These are phyloP conservation scores for Dalbergia cultrata DNA, from an alignment of 306 rosid genomes.

Conservation along the genomic window DNA sequence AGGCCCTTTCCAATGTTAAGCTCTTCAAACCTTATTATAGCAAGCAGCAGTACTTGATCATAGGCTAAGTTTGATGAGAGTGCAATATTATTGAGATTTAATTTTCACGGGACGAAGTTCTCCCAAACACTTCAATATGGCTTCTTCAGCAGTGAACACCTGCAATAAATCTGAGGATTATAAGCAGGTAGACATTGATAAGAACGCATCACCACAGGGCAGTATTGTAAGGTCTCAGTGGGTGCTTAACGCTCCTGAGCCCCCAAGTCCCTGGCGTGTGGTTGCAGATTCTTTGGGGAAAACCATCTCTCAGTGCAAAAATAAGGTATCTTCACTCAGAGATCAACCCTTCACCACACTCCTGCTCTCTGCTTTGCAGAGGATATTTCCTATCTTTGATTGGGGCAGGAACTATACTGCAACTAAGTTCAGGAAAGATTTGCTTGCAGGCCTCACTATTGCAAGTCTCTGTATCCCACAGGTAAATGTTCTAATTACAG, in stretches of 20 bases:
- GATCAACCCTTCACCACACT: slow-evolving; percentile 32
- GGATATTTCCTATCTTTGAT: slow-evolving; percentile 52
- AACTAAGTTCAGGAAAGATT: slow-evolving; percentile 54
- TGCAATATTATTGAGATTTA: not conserved
- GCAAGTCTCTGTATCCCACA: slow-evolving; percentile 60
- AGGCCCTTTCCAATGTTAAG: not conserved
- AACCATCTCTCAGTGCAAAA: slow-evolving; percentile 23
- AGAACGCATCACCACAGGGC: not conserved
- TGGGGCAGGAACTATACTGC: slow-evolving; percentile 55
- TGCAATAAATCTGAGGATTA: slow-evolving; percentile 23
- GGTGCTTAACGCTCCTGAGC: slow-evolving; percentile 60
- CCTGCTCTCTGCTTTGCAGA: slow-evolving; percentile 39
- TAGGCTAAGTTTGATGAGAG: slow-evolving; percentile 49
- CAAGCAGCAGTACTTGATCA: not conserved
- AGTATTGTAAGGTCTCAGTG: slow-evolving; percentile 47
- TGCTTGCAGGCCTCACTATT: slow-evolving; percentile 61
- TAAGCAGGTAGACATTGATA: slow-evolving; percentile 46
- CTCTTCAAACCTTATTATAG: slow-evolving; percentile 23
- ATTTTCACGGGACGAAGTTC: slow-evolving; percentile 47
- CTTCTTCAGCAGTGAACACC: slow-evolving; percentile 31
- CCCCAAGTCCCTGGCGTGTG: slow-evolving; percentile 49
- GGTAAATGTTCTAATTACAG: slow-evolving; percentile 14
- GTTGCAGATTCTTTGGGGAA: slow-evolving; percentile 38
- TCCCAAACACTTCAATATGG: slow-evolving; percentile 66
- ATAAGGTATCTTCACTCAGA: slow-evolving; percentile 29